Evolutionary conservation across 2,329 filamentous ascomycete species (phyloP), one percentile per base, ranked within the genome.

Genomic region (Stenocarpella maydis): DNA sequence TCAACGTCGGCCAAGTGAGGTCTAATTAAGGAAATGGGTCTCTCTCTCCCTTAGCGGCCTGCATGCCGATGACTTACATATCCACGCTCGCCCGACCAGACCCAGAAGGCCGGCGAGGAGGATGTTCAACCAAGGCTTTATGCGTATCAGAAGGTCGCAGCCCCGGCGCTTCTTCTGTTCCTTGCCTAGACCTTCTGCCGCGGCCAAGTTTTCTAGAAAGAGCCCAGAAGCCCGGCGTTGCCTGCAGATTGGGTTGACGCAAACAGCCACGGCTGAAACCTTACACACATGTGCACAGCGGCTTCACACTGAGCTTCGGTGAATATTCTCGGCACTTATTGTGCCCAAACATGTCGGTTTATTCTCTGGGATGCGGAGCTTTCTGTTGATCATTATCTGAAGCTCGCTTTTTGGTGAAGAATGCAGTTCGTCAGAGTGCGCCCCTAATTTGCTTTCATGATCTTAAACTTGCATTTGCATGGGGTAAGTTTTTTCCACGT

Each of bases 21-120:
- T 63, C 58, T 47, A 37, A 37, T 63, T 63, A 63, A 49, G 19
- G 43, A 49, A 10, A 47, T 37, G 58, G 58, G 58, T 34, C 55
- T 12, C 39, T 26, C 55, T 49, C 19, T n/a, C 43, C 21, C 19
- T 37, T 37, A 28, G 9, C 24, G 58, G 45, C 26, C 58, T 2
- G 28, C 15, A 19, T 21, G 7, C 26, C 58, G 41, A 34, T 17
- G 58, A 37, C 47, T 28, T 24, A 12, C 24, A 17, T 19, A 43
- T 41, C 58, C n/a, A 31, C 19, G 24, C 17, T 6, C 26, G 19
- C 34, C 19, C 14, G 24, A 28, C 19, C 26, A 47, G 41, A 28
- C 8, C 45, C 17, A 37, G 53, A 24, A 37, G 12, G n/a, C 17
- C 34, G 14, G 24, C n/a, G 21, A 24, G 37, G 12, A 37, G n/a